Evolutionary conservation across 768 basidiomycete genomes (phyloP).

Genomic region (Rhodotorula babjevae): DNA sequence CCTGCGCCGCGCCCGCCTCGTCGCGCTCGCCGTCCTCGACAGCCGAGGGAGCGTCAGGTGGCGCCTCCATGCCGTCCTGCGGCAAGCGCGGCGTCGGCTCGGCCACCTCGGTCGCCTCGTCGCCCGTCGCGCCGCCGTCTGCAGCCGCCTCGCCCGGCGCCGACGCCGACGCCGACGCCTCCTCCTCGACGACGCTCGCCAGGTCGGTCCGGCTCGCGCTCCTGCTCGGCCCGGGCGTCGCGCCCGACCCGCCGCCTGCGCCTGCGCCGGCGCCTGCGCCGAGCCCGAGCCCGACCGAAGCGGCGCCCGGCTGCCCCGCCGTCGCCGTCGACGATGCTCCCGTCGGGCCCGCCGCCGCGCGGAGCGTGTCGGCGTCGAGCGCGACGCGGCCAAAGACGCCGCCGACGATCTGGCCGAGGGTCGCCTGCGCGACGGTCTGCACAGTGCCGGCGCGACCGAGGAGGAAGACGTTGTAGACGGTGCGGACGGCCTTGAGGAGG

Average conservation of each 20-base stretch:
- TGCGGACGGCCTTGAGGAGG: slow-evolving; percentile 88
- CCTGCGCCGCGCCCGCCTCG: background rate
- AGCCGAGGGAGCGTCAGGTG: too few relatives aligned
- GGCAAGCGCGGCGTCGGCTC: slow-evolving; percentile 1
- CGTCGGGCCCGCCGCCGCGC: background rate
- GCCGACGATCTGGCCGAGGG: slow-evolving; percentile 95
- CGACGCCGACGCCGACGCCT: background rate
- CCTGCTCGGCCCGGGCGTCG: background rate
- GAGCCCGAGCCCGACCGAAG: background rate
- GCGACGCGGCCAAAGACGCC: slow-evolving; percentile 75
- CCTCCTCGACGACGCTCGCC: slow-evolving; percentile 28
- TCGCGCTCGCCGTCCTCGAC: background rate
- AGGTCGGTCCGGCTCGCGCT: slow-evolving; percentile 28
- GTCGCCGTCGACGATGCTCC: too few relatives aligned
- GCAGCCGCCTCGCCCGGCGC: background rate
- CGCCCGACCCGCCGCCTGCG: background rate
- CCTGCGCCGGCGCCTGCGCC: background rate
- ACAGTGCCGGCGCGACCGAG: slow-evolving; percentile 84
- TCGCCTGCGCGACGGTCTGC: slow-evolving; percentile 97
- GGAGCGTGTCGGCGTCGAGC: slow-evolving; percentile 9
- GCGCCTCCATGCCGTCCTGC: background rate
- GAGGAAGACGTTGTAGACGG: slow-evolving; percentile 96
- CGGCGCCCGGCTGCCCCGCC: too few relatives aligned
- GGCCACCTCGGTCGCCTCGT: background rate
- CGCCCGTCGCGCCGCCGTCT: background rate